Percentiles rank a stretch among this genome's conserved stretches.
phyloP scores from a whole-genome alignment of 306 rosid genomes.

The Astragalus glycyphyllos region DNA sequence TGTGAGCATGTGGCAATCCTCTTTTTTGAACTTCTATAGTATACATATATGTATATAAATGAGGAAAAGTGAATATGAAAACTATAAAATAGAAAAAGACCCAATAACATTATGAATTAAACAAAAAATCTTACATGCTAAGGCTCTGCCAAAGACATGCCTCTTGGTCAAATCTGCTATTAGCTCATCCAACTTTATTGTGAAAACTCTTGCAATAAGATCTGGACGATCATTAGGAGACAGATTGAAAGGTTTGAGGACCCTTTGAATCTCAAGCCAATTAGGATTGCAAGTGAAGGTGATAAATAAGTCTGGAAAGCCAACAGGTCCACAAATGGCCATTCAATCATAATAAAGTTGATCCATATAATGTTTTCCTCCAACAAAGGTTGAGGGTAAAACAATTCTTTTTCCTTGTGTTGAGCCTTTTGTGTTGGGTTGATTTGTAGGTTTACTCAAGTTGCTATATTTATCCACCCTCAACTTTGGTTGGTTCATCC shows the following conservation, averaged over 20 bases:
- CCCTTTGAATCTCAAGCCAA: neutral
- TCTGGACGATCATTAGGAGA: neutral
- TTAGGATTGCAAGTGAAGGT: neutral
- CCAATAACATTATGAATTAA: no score
- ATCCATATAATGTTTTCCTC: neutral
- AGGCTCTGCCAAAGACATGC: neutral
- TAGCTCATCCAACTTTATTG: neutral
- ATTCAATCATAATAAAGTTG: neutral
- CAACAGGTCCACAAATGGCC: neutral
- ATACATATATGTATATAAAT: no score
- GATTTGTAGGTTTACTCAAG: neutral
- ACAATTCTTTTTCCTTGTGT: neutral
- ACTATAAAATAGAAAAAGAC: no score
- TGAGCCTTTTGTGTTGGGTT: neutral
- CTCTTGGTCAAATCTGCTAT: neutral
- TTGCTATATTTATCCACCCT: neutral
- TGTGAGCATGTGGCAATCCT: no score
- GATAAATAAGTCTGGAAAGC: neutral
- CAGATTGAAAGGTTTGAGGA: neutral
- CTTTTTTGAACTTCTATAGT: no score
- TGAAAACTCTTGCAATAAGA: neutral
- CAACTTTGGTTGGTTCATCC: neutral
- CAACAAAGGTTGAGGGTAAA: neutral
- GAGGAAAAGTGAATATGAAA: no score
- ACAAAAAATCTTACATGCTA: neutral